These are phyloP conservation scores for Chaetomiaceae sp. DNA, from an alignment of 2,329 filamentous ascomycete species.

Conservation along the genomic window DNA sequence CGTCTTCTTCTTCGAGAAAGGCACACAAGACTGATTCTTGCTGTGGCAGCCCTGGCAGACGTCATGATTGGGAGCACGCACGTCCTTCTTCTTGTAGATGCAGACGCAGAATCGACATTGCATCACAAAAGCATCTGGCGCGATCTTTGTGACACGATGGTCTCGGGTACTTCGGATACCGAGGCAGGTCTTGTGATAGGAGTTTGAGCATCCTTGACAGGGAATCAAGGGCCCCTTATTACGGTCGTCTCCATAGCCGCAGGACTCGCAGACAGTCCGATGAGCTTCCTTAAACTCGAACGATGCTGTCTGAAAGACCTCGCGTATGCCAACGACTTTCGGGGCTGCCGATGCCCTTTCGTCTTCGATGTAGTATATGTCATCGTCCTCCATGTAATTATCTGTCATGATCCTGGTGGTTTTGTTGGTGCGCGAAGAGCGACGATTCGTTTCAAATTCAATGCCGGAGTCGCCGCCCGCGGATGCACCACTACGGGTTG, in stretches of 20 bases:
- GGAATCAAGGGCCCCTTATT: constrained; percentile 69
- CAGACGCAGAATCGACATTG: constrained; percentile 87
- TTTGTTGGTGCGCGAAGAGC: constrained; percentile 46
- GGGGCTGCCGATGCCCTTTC: constrained; percentile 42
- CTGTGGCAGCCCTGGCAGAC: constrained; percentile 66
- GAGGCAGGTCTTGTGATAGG: constrained; percentile 80
- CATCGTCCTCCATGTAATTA: constrained; percentile 53
- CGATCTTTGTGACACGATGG: constrained; percentile 86
- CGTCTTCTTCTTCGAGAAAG: constrained; percentile 70
- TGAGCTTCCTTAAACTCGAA: constrained; percentile 65
- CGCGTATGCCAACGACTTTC: constrained; percentile 62
- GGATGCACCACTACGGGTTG: background rate
- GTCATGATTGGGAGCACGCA: constrained; percentile 63
- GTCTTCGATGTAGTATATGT: constrained; percentile 47
- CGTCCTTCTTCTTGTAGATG: constrained; percentile 62
- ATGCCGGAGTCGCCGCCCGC: constrained; percentile 35
- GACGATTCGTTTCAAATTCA: constrained; percentile 49
- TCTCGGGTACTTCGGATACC: constrained; percentile 69
- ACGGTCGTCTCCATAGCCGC: constrained; percentile 50
- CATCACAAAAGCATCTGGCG: constrained; percentile 70
- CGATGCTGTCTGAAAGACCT: constrained; percentile 65
- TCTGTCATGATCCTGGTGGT: constrained; percentile 47
- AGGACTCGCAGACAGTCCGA: constrained; percentile 67
- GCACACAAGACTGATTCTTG: constrained; percentile 62
- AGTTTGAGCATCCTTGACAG: constrained; percentile 84